Evolutionary conservation across 2,329 filamentous ascomycete species (phyloP).

Genomic region (Leptographium galeiforme): DNA sequence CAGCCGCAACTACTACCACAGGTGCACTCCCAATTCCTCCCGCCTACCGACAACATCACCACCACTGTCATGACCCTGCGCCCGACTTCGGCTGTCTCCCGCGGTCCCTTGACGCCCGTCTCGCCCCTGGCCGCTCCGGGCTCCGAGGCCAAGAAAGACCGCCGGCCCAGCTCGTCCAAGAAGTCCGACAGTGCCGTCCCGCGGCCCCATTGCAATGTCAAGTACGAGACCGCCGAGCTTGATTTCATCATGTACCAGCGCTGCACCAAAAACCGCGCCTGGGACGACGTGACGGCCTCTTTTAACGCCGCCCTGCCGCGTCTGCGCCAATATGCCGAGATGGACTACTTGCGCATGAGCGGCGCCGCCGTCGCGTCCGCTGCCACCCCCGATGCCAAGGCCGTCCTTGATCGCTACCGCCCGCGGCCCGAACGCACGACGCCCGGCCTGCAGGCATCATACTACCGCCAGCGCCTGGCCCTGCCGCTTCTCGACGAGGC

Average conservation of each 20-base stretch:
- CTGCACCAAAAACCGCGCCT: conserved; percentile 12
- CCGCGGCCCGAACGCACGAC: conserved; percentile 12
- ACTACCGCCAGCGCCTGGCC: conserved; percentile 13
- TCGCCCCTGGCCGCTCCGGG: neutral
- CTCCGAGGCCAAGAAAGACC: neutral
- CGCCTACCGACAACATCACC: conserved; percentile 1
- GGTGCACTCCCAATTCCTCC: neutral
- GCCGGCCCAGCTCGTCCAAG: neutral
- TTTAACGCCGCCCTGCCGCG: conserved; percentile 12
- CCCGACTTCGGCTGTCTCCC: neutral
- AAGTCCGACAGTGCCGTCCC: conserved; percentile 1
- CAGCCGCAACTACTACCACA: neutral
- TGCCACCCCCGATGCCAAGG: conserved; percentile 1
- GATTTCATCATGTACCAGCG: conserved; percentile 15
- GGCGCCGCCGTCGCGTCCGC: neutral
- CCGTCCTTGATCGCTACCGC: conserved; percentile 8
- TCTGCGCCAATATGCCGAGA: conserved; percentile 12
- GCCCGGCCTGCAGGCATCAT: conserved; percentile 13
- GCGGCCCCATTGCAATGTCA: conserved; percentile 13
- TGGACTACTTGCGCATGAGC: conserved; percentile 3
- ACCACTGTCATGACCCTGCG: conserved; percentile 9
- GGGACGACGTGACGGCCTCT: conserved; percentile 11
- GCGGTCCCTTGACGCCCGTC: conserved; percentile 7
- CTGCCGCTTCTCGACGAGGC: conserved; percentile 12
- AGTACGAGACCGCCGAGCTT: conserved; percentile 14